Base-by-base conservation (phyloP, 2,329 filamentous ascomycete genomes). In the Juglanconis oblonga region DNA sequence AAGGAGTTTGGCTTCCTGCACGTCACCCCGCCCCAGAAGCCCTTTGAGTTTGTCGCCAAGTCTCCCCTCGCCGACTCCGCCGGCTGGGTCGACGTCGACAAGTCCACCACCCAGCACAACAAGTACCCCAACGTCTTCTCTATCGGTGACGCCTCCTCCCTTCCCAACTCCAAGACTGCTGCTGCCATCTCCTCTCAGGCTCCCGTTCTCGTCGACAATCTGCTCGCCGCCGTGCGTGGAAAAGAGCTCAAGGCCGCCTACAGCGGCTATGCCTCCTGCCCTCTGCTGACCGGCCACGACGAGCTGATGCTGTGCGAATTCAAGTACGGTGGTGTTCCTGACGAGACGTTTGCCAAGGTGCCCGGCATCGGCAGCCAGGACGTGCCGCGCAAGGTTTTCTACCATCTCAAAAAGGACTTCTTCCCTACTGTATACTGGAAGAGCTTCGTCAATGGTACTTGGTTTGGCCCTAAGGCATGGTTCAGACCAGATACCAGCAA, bases 301-400 rank as follows among this genome's bases (percentile, higher is more conserved):
- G 75, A 79, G 69, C 73, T 79, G 42, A 73, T 79, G 72, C 74
- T 79, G 55, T 76, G 74, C 64, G 77, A 79, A 71, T 79, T 79
- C 71, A 78, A 77, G 70, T 79, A 79, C 58, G 77, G 74, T 36
- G 77, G 76, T 35, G 72, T 75, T 49, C 77, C 77, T 10, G 73
- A 77, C 64, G 77, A 79, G 72, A 79, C 77, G 0, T 79, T 79
- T 58, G 70, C 61, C 50, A 66, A 35, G 52, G 58, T 52, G 17
- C 47, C 70, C 9, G 68, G 68, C 44, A 60, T 72, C 17, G 71
- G 72, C 17, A 73, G 74, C 61, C 77, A 79, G 67, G 73, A 72
- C 44, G 67, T 67, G n/a, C 77, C 77, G 0, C 68, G 68, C 1
- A 65, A 72, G 32, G 63, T 69, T 2, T 79, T 73, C 64, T 79